phyloP scores from a whole-genome alignment of 108 stramenopile species.

The Cyclotella baltica region DNA sequence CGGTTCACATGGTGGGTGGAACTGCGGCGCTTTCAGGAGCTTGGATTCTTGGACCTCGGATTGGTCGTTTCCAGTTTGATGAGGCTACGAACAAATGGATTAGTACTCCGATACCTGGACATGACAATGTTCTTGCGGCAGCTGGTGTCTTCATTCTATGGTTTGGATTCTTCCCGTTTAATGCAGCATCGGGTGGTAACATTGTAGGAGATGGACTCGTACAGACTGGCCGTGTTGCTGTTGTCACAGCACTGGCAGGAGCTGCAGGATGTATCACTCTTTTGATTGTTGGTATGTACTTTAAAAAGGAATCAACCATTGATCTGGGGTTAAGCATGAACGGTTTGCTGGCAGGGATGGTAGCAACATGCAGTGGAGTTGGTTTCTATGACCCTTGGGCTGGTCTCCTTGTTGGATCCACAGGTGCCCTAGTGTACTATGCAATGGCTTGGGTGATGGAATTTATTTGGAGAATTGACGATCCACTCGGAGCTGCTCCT shows the following conservation, averaged over 20 bases:
- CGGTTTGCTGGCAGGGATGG: conserved; percentile 74
- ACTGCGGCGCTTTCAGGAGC: conserved; percentile 82
- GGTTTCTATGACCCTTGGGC: conserved; percentile 77
- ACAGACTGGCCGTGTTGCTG: conserved; percentile 53
- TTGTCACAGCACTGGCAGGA: conserved; percentile 83
- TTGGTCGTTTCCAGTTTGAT: conserved; percentile 82
- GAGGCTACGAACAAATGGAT: conserved; percentile 58
- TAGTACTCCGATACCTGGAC: conserved; percentile 70
- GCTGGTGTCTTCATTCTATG: conserved; percentile 82
- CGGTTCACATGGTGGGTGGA: conserved; percentile 94
- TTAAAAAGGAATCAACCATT: conserved; percentile 59
- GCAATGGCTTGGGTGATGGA: conserved; percentile 61
- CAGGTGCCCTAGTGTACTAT: conserved; percentile 84
- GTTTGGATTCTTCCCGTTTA: conserved; percentile 96
- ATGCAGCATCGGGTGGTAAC: conserved; percentile 77
- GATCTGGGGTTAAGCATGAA: conserved; percentile 79
- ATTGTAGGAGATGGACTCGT: conserved; percentile 41
- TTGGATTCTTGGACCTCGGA: conserved; percentile 81
- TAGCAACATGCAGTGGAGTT: conserved; percentile 80
- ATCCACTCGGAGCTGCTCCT: conserved; percentile 94
- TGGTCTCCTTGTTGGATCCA: conserved; percentile 81
- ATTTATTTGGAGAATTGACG: conserved; percentile 78
- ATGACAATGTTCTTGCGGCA: conserved; percentile 71
- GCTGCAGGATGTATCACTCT: conserved; percentile 66
- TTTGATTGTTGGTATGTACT: conserved; percentile 55